phyloP scores from a whole-genome alignment of 345 rosid species.

The Acer negundo region DNA sequence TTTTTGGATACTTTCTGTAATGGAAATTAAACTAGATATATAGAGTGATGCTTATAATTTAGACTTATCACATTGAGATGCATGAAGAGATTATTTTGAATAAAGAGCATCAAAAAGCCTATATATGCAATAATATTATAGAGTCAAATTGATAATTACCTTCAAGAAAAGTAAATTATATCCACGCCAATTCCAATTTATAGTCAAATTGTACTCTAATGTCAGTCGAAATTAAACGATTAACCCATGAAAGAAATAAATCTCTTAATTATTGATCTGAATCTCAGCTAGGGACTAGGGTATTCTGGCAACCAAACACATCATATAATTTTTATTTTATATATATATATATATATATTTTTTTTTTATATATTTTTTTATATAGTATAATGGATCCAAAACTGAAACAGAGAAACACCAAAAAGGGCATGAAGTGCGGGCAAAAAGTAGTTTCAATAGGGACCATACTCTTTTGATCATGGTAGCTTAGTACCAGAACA shows the following conservation, averaged over 20 bases:
- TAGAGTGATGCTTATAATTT: not conserved
- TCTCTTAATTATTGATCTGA: not conserved
- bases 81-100: not conserved
- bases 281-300: not conserved
- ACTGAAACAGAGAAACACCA: constrained; percentile 20
- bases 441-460: constrained; percentile 17
- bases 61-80: not conserved
- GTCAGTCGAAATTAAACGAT: too few relatives aligned
- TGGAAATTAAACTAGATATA: too few relatives aligned
- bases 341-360: too few relatives aligned
- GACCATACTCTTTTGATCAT: constrained; percentile 16
- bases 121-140: too few relatives aligned
- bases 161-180: not conserved
- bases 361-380: too few relatives aligned
- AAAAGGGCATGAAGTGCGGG: constrained; percentile 21
- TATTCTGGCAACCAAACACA: constrained; percentile 2
- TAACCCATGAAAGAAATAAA: too few relatives aligned
- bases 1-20: not conserved
- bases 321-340: too few relatives aligned
- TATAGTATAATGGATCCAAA: constrained; percentile 27
- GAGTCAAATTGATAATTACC: not conserved
- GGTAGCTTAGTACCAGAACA: too few relatives aligned
- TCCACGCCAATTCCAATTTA: not conserved
- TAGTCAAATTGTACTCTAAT: too few relatives aligned
- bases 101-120: not conserved